phyloP scores from a whole-genome alignment of 352 stramenopile genomes.

The Globisporangium echinulatum region DNA sequence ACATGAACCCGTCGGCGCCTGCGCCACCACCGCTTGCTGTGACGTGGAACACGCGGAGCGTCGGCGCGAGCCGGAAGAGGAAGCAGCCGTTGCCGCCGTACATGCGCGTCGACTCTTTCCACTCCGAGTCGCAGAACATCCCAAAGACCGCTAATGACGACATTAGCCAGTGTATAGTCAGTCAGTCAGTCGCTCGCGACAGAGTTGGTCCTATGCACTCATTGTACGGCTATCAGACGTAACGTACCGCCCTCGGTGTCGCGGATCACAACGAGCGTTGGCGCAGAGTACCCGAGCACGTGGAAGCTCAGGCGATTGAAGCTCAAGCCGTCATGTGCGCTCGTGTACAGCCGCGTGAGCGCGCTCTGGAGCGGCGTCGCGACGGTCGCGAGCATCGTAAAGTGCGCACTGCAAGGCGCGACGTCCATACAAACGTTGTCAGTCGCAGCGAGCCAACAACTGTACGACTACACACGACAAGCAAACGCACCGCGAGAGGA shows the following conservation, averaged over 20 bases:
- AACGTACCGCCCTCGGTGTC: slow-evolving; percentile 53
- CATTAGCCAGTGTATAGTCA: neutral
- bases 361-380: slow-evolving; percentile 49
- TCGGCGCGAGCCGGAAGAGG: slow-evolving; percentile 60
- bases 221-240: neutral
- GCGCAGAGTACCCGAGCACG: slow-evolving; percentile 68
- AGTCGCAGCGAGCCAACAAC: neutral
- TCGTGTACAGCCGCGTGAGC: slow-evolving; percentile 74
- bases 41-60: slow-evolving; percentile 58
- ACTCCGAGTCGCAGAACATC: slow-evolving; percentile 82
- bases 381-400: slow-evolving; percentile 49
- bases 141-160: slow-evolving; percentile 61
- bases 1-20: slow-evolving; percentile 64
- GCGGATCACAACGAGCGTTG: slow-evolving; percentile 65
- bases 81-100: slow-evolving; percentile 82
- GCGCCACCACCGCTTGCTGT: slow-evolving; percentile 29
- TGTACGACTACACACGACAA: neutral
- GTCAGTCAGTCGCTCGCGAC: neutral
- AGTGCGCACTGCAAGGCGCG: slow-evolving; percentile 46
- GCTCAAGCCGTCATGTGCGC: slow-evolving; percentile 67
- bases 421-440: neutral
- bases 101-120: slow-evolving; percentile 74
- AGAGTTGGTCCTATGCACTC: too few relatives aligned
- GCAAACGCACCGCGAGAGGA: slow-evolving; percentile 50
- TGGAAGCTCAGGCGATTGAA: slow-evolving; percentile 83